Percentiles rank a stretch among this genome's conserved stretches.
These are phyloP conservation scores for Pseudocercospora macadamiae DNA, from an alignment of 2,329 filamentous ascomycete genomes.

Conservation along the genomic window DNA sequence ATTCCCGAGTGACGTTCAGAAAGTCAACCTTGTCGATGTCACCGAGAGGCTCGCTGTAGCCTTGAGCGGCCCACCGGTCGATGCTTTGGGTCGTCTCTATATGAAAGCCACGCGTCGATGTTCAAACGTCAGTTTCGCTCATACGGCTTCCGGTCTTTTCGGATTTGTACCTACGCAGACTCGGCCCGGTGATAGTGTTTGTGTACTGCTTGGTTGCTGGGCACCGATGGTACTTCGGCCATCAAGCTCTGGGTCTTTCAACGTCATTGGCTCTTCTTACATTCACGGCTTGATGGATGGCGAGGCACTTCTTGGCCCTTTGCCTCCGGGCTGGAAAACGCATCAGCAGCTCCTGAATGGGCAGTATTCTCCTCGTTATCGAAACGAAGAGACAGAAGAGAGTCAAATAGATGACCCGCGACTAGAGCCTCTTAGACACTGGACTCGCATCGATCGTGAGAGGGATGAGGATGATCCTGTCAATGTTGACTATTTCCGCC, in stretches of 20 bases:
- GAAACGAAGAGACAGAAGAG: neutral
- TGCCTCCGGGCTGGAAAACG: neutral
- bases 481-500: neutral
- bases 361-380: neutral
- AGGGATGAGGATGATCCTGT: neutral
- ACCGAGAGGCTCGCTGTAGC: no score
- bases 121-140: no score
- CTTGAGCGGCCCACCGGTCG: no score
- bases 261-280: neutral
- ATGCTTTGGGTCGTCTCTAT: no score
- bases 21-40: no score
- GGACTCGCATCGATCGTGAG: neutral
- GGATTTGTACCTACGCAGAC: neutral
- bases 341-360: neutral
- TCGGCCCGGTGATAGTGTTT: neutral
- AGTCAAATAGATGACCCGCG: neutral
- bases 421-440: neutral
- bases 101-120: no score
- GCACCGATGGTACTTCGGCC: neutral
- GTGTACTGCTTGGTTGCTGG: neutral
- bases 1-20: no score
- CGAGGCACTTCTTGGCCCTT: neutral
- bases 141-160: neutral
- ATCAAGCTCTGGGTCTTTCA: neutral
- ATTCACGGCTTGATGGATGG: neutral